phyloP scores from a whole-genome alignment of 148 eudicot species.

The Vaccinium macrocarpon region DNA sequence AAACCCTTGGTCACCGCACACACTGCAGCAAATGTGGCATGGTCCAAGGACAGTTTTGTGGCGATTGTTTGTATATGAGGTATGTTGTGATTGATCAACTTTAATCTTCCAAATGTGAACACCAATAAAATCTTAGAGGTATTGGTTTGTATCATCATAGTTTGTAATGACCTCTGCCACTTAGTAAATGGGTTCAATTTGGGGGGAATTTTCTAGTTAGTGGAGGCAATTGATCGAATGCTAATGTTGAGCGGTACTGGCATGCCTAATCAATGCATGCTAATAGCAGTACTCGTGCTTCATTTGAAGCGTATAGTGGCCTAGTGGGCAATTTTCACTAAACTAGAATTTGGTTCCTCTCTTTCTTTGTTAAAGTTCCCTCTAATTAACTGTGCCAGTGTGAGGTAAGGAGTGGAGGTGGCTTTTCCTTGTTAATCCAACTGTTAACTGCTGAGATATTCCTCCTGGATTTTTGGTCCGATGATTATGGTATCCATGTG shows the following conservation, averaged over 20 bases:
- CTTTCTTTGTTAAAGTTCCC: background rate
- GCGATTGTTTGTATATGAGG: conserved; percentile 94
- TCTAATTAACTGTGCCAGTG: background rate
- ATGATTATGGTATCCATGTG: background rate
- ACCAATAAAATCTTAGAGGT: background rate
- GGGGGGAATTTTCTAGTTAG: background rate
- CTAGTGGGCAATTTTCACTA: background rate
- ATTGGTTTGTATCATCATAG: background rate
- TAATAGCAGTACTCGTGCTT: no score
- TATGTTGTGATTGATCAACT: conserved; percentile 17
- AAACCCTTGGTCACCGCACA: conserved; percentile 90
- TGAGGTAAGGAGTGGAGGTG: background rate
- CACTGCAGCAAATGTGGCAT: conserved; percentile 66
- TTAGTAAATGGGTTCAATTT: background rate
- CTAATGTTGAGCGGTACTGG: background rate
- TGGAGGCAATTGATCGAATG: background rate
- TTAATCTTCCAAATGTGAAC: background rate
- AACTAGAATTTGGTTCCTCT: background rate
- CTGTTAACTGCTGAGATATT: background rate
- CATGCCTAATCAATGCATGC: background rate
- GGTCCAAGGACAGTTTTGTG: conserved; percentile 96
- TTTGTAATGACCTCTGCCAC: background rate
- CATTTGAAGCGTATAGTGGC: background rate
- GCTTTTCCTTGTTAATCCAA: background rate
- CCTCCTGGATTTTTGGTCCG: background rate